These are phyloP conservation scores for Vitis amurensis DNA, from an alignment of 164 flowering plant species.

Conservation along the genomic window DNA sequence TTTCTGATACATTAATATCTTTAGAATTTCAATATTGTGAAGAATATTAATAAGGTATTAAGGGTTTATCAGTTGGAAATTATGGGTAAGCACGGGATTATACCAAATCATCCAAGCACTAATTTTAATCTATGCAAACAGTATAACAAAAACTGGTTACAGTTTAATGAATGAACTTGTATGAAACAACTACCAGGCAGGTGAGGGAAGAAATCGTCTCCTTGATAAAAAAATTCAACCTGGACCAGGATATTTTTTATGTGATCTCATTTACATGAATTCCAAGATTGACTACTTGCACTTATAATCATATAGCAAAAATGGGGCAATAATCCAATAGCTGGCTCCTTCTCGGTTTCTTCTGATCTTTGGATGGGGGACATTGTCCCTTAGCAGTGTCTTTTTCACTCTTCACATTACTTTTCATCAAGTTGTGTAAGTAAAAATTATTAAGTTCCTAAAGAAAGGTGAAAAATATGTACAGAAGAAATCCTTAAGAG, in stretches of 20 bases:
- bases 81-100: conserved; percentile 1
- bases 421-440: too few species aligned
- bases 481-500: too few species aligned
- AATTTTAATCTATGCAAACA: background rate
- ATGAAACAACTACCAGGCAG: background rate
- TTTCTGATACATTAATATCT: conserved; percentile 46
- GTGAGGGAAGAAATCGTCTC: background rate
- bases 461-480: background rate
- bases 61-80: background rate
- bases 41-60: conserved; percentile 5
- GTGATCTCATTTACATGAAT: background rate
- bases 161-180: background rate
- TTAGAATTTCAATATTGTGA: conserved; percentile 28
- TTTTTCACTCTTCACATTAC: too few species aligned
- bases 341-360: background rate
- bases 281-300: background rate
- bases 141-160: background rate
- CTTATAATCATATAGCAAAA: background rate
- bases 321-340: too few species aligned
- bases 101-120: background rate
- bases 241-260: background rate
- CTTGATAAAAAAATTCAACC: background rate
- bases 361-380: background rate
- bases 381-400: background rate
- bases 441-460: background rate